Evolutionary conservation across 805 yeast genomes (phyloP).

Genomic region (Kazachstania taianensis): DNA sequence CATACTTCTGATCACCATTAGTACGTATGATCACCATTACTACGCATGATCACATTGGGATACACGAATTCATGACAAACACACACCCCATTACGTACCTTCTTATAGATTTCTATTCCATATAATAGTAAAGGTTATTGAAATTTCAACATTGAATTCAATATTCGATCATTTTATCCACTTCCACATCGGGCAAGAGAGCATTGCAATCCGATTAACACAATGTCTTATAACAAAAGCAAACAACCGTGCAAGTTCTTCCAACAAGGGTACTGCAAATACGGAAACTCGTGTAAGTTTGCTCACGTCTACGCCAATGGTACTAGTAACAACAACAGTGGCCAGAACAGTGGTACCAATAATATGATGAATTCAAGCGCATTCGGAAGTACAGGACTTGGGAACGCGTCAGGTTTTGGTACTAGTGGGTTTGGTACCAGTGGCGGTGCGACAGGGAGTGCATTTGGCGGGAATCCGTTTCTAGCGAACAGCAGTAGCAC

Average conservation of each 20-base stretch:
- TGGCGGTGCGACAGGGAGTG: not conserved
- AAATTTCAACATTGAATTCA: not conserved
- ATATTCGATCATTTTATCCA: too few species aligned
- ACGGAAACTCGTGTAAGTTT: constrained; percentile 36
- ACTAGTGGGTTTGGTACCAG: constrained; percentile 1
- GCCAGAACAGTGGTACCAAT: not conserved
- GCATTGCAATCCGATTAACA: not conserved
- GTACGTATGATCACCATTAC: too few species aligned
- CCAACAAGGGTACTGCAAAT: constrained; percentile 35
- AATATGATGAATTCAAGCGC: too few species aligned
- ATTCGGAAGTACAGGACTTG: too few species aligned
- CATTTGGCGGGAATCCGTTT: constrained; percentile 12
- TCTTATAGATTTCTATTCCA: not conserved
- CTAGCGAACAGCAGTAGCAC: too few species aligned
- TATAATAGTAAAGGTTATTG: not conserved
- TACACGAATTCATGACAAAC: too few species aligned
- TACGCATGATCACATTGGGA: too few species aligned
- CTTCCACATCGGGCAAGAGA: too few species aligned
- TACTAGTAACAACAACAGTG: constrained; percentile 7
- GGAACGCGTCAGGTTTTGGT: not conserved
- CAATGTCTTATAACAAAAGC: constrained; percentile 7
- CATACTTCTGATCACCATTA: constrained; percentile 4
- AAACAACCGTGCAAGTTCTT: constrained; percentile 36
- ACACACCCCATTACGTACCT: too few species aligned
- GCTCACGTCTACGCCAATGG: constrained; percentile 31